These are phyloP conservation scores for Verticillium nubilum DNA, from an alignment of 2,329 filamentous ascomycete genomes.

Conservation along the genomic window DNA sequence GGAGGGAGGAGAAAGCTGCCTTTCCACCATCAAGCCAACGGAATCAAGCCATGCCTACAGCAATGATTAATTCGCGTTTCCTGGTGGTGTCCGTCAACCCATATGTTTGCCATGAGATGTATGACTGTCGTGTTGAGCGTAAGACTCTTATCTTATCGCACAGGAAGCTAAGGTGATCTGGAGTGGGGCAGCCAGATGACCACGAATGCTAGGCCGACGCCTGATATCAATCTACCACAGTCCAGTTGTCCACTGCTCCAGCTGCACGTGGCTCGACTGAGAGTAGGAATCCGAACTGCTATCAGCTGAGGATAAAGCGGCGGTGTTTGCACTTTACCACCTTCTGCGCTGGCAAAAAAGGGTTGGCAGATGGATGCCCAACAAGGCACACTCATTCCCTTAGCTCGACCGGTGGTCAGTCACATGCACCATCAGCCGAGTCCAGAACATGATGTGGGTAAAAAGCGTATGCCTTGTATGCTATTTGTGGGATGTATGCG, in stretches of 20 bases:
- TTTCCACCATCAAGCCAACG: background rate
- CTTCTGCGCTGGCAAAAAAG: background rate
- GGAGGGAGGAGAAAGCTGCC: background rate
- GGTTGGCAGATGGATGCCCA: background rate
- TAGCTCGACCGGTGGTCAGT: background rate
- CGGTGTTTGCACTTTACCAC: background rate
- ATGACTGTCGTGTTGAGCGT: too few relatives aligned
- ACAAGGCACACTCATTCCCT: background rate
- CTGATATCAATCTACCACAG: background rate
- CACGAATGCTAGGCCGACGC: background rate
- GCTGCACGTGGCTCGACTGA: background rate
- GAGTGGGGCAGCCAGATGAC: too few relatives aligned
- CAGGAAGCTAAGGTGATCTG: too few relatives aligned
- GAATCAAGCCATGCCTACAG: too few relatives aligned
- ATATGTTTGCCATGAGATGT: too few relatives aligned
- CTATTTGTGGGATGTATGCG: too few relatives aligned
- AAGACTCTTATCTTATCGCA: too few relatives aligned
- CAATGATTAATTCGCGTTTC: too few relatives aligned
- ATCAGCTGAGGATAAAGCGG: background rate
- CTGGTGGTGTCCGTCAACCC: too few relatives aligned
- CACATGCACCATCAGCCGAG: background rate
- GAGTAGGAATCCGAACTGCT: background rate
- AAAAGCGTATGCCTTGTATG: too few relatives aligned
- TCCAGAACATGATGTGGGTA: too few relatives aligned
- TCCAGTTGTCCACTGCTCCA: background rate